phyloP scores from a whole-genome alignment of 1,284 basidiomycete species.

The Rhodotorula sp. region DNA sequence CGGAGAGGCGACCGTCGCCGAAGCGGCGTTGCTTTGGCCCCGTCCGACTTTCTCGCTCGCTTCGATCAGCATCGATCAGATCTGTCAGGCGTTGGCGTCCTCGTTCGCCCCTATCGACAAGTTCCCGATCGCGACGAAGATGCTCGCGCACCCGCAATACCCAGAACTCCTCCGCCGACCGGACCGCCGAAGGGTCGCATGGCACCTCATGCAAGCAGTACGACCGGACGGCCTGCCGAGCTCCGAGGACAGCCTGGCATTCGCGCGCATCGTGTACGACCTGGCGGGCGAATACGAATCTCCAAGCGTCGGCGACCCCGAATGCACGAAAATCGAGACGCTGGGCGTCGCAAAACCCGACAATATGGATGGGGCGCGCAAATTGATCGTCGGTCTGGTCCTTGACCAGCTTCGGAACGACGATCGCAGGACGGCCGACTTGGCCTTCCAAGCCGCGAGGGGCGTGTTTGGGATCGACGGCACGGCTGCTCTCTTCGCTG shows the following conservation, averaged over 20 bases:
- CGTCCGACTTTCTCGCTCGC: not conserved
- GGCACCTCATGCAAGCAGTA: constrained; percentile 30
- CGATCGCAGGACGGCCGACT: constrained; percentile 8
- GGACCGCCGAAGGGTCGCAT: constrained; percentile 4
- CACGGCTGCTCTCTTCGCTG: not conserved
- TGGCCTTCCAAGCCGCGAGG: constrained; percentile 26
- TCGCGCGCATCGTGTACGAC: constrained; percentile 30
- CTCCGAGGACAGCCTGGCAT: constrained; percentile 14
- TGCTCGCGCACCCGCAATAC: constrained; percentile 7
- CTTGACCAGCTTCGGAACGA: constrained; percentile 1
- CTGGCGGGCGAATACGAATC: constrained; percentile 12
- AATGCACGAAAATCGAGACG: not conserved
- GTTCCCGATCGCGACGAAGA: constrained; percentile 19
- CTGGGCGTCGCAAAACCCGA: not conserved
- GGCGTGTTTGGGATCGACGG: constrained; percentile 13
- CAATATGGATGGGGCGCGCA: constrained; percentile 19
- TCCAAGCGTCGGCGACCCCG: constrained; percentile 16
- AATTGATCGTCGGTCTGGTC: constrained; percentile 13
- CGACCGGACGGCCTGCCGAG: not conserved
- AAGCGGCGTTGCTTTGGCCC: constrained; percentile 25
- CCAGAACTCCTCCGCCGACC: not conserved
- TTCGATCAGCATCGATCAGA: not conserved
- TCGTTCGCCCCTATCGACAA: constrained; percentile 21
- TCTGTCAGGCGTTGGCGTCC: constrained; percentile 24
- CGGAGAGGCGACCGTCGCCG: constrained; percentile 3